phyloP scores from a whole-genome alignment of 495 filamentous ascomycete species.

The Pyrenula massariospora region DNA sequence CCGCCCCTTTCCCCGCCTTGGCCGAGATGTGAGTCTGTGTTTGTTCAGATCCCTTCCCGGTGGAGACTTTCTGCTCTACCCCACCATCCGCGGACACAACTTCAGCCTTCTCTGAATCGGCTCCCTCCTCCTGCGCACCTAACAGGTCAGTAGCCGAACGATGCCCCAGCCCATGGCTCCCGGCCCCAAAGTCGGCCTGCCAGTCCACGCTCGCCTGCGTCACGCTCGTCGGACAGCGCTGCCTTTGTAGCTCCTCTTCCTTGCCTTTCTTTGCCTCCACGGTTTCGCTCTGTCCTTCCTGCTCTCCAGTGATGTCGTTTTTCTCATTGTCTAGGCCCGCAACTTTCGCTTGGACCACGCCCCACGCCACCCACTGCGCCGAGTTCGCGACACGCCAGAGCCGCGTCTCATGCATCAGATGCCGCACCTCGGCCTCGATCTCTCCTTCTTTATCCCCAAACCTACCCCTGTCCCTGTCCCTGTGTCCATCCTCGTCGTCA shows the following conservation, averaged over 20 bases:
- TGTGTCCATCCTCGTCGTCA: slow-evolving; percentile 36
- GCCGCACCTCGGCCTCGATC: slow-evolving; percentile 49
- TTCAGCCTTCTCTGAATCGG: not conserved
- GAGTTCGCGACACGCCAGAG: slow-evolving; percentile 81
- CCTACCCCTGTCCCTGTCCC: slow-evolving; percentile 3
- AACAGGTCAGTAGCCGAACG: not conserved
- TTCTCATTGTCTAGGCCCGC: slow-evolving; percentile 35
- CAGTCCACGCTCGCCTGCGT: not conserved
- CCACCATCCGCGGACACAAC: not conserved
- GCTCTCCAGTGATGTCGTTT: slow-evolving; percentile 1
- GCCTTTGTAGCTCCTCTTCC: not conserved
- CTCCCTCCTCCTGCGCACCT: not conserved
- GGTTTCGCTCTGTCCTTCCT: not conserved
- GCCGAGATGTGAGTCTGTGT: too few species aligned
- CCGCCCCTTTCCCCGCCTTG: too few species aligned
- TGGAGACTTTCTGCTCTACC: not conserved
- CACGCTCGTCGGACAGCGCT: not conserved
- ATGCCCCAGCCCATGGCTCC: not conserved
- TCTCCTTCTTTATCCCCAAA: slow-evolving; percentile 36
- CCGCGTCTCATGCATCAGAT: slow-evolving; percentile 61
- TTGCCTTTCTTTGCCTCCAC: not conserved
- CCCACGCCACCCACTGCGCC: slow-evolving; percentile 92
- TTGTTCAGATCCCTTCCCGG: not conserved
- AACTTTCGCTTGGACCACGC: slow-evolving; percentile 85
- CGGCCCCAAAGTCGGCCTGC: not conserved